phyloP scores from a whole-genome alignment of 202 grass and related monocot genomes.

The Eragrostis tef region DNA sequence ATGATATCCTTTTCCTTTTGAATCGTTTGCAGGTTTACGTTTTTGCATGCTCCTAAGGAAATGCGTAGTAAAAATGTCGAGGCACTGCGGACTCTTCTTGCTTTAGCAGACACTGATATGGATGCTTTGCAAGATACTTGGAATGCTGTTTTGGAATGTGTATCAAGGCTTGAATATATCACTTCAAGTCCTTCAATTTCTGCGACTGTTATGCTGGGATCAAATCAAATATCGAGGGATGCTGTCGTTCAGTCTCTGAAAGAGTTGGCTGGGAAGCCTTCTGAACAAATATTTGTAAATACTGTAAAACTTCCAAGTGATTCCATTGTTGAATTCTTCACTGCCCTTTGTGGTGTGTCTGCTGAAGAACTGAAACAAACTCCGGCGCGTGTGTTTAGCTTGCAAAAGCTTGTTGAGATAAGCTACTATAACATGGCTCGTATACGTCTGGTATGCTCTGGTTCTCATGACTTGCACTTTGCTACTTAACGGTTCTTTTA shows the following conservation, averaged over 20 bases:
- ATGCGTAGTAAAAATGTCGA: constrained; percentile 99
- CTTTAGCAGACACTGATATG: constrained; percentile 86
- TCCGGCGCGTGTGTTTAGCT: constrained; percentile 91
- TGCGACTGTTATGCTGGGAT: constrained; percentile 91
- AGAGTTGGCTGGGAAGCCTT: constrained; percentile 93
- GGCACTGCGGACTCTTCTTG: constrained; percentile 84
- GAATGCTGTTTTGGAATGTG: constrained; percentile 99
- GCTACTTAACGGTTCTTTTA: constrained; percentile 13
- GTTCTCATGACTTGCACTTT: constrained; percentile 37
- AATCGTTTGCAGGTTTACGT: constrained; percentile 83
- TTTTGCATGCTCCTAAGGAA: constrained; percentile 95
- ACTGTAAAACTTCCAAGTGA: constrained; percentile 96
- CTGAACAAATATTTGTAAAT: constrained; percentile 96
- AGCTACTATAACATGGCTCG: constrained; percentile 99
- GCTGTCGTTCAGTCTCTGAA: constrained; percentile 82
- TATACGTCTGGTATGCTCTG: constrained; percentile 81
- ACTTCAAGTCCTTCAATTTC: constrained; percentile 84
- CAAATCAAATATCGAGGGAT: constrained; percentile 98
- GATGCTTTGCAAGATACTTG: constrained; percentile 95
- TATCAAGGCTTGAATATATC: constrained; percentile 95
- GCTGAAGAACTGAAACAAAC: constrained; percentile 97
- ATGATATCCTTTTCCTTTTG: constrained; percentile 29
- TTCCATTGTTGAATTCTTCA: constrained; percentile 97
- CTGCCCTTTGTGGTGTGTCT: constrained; percentile 85
- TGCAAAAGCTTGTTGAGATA: constrained; percentile 99